Conservation (phyloP, 163 green algal genomes). For the Prototheca wickerhamii region DNA sequence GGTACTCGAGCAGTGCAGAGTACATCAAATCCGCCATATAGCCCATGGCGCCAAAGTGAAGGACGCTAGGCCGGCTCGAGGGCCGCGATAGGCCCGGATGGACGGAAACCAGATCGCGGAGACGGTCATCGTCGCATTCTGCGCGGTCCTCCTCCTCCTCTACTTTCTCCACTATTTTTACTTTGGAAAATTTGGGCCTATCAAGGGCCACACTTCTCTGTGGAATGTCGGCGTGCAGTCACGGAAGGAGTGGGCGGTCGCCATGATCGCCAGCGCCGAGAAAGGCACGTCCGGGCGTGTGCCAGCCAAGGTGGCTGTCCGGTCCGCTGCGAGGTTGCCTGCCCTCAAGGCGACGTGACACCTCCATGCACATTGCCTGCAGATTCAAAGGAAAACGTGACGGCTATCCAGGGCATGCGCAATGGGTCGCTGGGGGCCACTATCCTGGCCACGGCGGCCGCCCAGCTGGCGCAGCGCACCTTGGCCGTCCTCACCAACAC, state of each 20-base stretch:
- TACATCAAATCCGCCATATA: too few relatives aligned
- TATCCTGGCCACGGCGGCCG: not conserved
- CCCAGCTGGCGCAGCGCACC: not conserved
- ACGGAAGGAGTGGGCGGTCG: constrained; percentile 1
- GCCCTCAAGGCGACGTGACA: not conserved
- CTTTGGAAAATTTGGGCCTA: not conserved
- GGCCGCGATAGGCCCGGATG: not conserved
- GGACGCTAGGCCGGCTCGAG: too few relatives aligned
- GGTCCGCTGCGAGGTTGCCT: too few relatives aligned
- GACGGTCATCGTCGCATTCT: not conserved
- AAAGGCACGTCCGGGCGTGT: too few relatives aligned
- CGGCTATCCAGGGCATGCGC: not conserved
- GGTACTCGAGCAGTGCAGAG: too few relatives aligned
- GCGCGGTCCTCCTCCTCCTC: not conserved
- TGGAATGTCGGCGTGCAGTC: not conserved
- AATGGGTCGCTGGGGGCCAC: not conserved
- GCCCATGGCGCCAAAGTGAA: too few relatives aligned
- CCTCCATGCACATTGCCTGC: not conserved
- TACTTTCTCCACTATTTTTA: not conserved
- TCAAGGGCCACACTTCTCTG: not conserved
- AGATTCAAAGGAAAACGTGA: constrained; percentile 6
- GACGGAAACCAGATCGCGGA: not conserved
- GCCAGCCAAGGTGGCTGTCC: too few relatives aligned
- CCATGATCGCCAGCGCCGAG: not conserved
- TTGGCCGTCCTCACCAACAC: not conserved